Evolutionary conservation across 1,284 basidiomycete species (phyloP).

Genomic region (Golubevia sp.): DNA sequence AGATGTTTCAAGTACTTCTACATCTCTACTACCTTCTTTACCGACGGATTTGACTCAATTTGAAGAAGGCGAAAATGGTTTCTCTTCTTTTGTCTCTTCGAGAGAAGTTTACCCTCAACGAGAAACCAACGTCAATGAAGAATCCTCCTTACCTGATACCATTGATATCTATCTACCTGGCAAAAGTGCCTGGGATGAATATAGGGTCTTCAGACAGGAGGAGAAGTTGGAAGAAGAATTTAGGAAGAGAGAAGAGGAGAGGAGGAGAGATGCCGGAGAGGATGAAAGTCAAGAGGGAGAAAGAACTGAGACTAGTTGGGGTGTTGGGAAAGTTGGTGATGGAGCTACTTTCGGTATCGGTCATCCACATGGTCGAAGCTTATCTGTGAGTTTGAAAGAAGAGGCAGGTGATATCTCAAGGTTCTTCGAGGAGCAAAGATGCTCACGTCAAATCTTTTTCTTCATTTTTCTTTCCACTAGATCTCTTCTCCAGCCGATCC

Average conservation of each 20-base stretch:
- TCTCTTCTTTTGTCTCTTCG: too few relatives aligned
- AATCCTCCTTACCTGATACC: slow-evolving; percentile 29
- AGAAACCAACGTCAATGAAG: too few relatives aligned
- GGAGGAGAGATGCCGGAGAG: not conserved
- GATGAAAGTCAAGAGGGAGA: not conserved
- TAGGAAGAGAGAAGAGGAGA: not conserved
- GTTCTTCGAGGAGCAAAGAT: too few relatives aligned
- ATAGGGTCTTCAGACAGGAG: slow-evolving; percentile 4
- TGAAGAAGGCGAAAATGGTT: too few relatives aligned
- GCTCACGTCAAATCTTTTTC: slow-evolving; percentile 10
- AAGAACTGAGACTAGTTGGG: not conserved
- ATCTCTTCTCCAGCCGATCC: slow-evolving; percentile 39
- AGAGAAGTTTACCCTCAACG: too few relatives aligned
- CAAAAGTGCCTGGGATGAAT: slow-evolving; percentile 42
- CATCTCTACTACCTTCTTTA: too few relatives aligned
- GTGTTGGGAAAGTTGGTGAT: slow-evolving; percentile 2
- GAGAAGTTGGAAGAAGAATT: not conserved
- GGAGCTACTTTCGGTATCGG: slow-evolving; percentile 3
- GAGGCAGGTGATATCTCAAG: too few relatives aligned
- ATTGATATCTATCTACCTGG: slow-evolving; percentile 54
- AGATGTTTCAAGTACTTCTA: too few relatives aligned
- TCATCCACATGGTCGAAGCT: not conserved
- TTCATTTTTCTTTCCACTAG: too few relatives aligned
- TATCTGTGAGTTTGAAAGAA: not conserved
- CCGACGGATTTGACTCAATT: too few relatives aligned